Evolutionary conservation across 305 asterid species (phyloP).

Genomic region (Fraxinus platypoda): DNA sequence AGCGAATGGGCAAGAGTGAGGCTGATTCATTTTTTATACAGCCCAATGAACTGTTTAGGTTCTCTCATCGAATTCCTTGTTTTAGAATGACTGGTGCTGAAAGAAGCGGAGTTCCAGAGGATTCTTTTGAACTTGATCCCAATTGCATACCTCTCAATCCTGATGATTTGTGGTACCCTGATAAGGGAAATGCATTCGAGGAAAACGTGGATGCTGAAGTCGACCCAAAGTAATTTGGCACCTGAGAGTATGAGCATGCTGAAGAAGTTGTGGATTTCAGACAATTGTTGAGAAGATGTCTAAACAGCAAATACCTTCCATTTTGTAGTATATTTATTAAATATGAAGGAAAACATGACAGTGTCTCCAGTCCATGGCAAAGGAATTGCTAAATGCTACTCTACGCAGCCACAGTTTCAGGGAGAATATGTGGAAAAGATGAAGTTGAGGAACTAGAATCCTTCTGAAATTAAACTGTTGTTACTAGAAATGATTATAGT

Average conservation of each 20-base stretch:
- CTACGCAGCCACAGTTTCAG: conserved; percentile 14
- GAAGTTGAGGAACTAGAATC: conserved; percentile 4
- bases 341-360: neutral
- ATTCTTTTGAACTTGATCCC: conserved; percentile 69
- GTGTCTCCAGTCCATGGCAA: neutral
- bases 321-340: conserved; percentile 13
- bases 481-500: neutral
- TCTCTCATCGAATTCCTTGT: conserved; percentile 51
- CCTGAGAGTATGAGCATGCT: conserved; percentile 9
- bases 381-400: neutral
- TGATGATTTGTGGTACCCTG: conserved; percentile 36
- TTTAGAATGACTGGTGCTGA: conserved; percentile 44
- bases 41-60: conserved; percentile 38
- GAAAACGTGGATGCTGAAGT: conserved; percentile 25
- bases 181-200: conserved; percentile 24
- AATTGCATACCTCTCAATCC: conserved; percentile 48
- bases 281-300: conserved; percentile 15
- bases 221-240: conserved; percentile 9
- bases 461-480: conserved; percentile 1
- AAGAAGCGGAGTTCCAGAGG: conserved; percentile 51
- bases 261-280: conserved; percentile 23
- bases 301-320: conserved; percentile 27
- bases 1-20: conserved; percentile 22
- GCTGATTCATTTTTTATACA: conserved; percentile 23
- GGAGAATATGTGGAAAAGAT: conserved; percentile 14